These are phyloP conservation scores for Fraxinus paxiana DNA, from an alignment of 305 asterid species.

Conservation along the genomic window DNA sequence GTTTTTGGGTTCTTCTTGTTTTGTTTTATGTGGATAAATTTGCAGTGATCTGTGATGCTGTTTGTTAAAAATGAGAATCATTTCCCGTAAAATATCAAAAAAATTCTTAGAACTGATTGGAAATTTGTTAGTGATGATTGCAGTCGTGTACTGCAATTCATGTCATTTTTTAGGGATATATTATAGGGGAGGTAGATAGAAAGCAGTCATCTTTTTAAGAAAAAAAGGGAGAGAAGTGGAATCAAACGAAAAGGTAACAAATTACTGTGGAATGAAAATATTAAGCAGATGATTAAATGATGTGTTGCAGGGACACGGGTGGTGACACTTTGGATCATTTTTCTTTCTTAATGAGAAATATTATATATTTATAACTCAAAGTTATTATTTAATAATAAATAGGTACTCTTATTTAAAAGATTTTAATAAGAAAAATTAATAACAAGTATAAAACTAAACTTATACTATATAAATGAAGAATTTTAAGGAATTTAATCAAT, in stretches of 20 bases:
- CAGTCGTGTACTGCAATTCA: neutral
- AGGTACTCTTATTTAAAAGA: no score
- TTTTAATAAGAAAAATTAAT: no score
- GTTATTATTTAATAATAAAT: no score
- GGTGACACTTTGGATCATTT: no score
- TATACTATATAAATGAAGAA: no score
- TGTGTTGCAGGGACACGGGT: no score
- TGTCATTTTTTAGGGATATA: neutral
- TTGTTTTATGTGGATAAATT: neutral
- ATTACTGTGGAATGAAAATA: neutral
- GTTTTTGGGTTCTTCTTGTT: neutral
- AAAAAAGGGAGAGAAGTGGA: neutral
- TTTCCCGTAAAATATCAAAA: neutral
- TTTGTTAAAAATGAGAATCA: neutral
- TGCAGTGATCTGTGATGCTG: neutral
- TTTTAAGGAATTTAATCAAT: no score
- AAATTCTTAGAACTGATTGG: neutral
- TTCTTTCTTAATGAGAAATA: no score
- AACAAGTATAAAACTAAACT: no score
- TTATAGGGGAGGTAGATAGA: slow-evolving; percentile 4
- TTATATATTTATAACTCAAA: no score
- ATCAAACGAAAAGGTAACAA: neutral
- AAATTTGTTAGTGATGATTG: slow-evolving; percentile 7
- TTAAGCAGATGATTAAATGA: neutral
- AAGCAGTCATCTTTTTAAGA: neutral